Conservation (phyloP, 1,284 basidiomycete species). For the Leccinum angustisporum region DNA sequence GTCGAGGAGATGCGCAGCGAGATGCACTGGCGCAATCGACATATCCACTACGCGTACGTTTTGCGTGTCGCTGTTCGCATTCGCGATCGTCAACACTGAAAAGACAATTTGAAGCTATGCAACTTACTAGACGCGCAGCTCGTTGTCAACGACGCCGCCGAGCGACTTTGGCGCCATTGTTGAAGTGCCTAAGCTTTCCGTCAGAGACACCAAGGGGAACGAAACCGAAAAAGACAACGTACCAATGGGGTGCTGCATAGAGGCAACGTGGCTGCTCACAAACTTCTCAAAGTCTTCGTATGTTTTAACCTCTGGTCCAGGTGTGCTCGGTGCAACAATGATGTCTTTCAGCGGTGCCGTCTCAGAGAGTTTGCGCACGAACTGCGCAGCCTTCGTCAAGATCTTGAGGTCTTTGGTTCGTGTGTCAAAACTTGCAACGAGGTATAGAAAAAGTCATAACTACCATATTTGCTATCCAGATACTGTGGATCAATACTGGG, state of each 20-base stretch:
- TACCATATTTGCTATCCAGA: conserved; percentile 18
- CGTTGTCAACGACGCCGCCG: conserved; percentile 20
- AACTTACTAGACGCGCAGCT: conserved; percentile 21
- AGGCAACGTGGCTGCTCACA: conserved; percentile 3
- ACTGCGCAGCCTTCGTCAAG: conserved; percentile 17
- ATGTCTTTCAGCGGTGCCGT: conserved; percentile 21
- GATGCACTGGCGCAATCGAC: conserved; percentile 17
- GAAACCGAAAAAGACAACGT: neutral
- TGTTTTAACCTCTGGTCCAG: conserved; percentile 22
- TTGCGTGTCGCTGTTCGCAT: conserved; percentile 16
- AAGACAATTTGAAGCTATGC: neutral
- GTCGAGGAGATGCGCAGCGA: conserved; percentile 19
- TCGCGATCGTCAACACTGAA: neutral
- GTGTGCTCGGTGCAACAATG: conserved; percentile 18
- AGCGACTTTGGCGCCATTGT: conserved; percentile 18
- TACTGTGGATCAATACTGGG: conserved; percentile 18
- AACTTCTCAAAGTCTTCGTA: conserved; percentile 18
- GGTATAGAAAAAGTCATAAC: neutral
- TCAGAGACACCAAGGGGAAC: neutral
- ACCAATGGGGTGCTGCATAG: conserved; percentile 21
- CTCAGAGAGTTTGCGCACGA: conserved; percentile 18
- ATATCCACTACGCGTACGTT: conserved; percentile 20
- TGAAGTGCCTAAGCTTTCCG: conserved; percentile 12
- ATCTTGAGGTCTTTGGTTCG: conserved; percentile 16
- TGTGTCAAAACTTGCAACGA: neutral